Percentiles rank a stretch among this genome's conserved stretches.
Evolutionary conservation across 2,329 filamentous ascomycete genomes (phyloP).

Genomic region (Colletotrichum aenigma): DNA sequence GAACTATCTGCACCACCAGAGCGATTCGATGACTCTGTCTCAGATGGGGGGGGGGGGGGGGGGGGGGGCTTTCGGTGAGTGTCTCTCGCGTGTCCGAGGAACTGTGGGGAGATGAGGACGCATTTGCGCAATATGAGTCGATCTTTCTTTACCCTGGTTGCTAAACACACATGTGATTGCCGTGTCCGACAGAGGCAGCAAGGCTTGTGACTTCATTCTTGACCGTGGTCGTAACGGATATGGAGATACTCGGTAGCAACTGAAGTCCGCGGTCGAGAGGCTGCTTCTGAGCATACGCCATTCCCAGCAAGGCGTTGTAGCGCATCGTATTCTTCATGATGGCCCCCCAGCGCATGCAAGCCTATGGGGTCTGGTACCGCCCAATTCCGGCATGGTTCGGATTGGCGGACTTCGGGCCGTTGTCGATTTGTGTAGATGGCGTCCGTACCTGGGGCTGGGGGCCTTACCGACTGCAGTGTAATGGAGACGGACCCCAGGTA

Average conservation of each 20-base stretch:
- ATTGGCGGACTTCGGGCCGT: not conserved
- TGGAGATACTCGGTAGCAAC: not conserved
- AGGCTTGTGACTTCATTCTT: not conserved
- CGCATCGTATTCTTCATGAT: not conserved
- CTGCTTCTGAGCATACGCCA: not conserved
- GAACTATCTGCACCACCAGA: not conserved
- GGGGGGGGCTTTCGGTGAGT: slow-evolving; percentile 4
- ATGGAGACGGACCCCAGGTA: not conserved
- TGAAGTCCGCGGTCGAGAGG: not conserved
- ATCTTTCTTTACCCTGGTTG: not conserved
- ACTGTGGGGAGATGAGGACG: not conserved
- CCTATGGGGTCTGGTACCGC: not conserved
- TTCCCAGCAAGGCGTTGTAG: not conserved
- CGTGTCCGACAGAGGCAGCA: not conserved
- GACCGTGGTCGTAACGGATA: not conserved
- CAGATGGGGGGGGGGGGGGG: not conserved
- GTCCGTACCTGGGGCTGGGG: not conserved
- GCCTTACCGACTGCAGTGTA: not conserved
- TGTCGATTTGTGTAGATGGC: not conserved
- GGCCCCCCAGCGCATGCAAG: not conserved
- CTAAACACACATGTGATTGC: not conserved
- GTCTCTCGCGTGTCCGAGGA: not conserved
- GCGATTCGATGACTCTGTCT: slow-evolving; percentile 6
- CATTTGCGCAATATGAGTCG: not conserved
- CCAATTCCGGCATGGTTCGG: not conserved